Percentiles rank a stretch among this genome's conserved stretches.
Conservation (phyloP, 176 grass and related monocot species). For the Tuctoria greenei region DNA sequence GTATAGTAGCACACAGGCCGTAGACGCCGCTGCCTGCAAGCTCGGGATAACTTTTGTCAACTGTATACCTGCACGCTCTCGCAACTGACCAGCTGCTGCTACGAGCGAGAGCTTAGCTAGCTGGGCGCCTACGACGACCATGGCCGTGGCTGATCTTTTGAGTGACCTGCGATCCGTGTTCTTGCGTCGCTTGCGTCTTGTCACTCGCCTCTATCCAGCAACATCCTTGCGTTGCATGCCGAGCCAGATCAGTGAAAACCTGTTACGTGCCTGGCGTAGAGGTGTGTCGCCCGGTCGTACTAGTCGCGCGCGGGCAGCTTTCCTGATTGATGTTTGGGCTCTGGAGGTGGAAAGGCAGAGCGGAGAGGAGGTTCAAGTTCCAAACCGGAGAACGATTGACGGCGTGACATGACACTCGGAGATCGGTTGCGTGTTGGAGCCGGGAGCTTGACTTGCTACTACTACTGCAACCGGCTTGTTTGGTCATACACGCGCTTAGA, state of each 20-base stretch:
- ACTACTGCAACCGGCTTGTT: neutral
- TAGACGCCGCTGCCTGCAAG: too few relatives aligned
- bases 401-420: neutral
- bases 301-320: too few relatives aligned
- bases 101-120: neutral
- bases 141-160: neutral
- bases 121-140: neutral
- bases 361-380: too few relatives aligned
- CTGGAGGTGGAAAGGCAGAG: too few relatives aligned
- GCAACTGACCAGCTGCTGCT: slow-evolving; percentile 11
- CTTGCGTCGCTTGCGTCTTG: too few relatives aligned
- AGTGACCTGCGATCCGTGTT: neutral
- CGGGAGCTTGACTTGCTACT: neutral
- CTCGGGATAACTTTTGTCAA: neutral
- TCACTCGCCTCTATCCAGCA: too few relatives aligned
- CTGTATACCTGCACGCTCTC: neutral
- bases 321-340: too few relatives aligned
- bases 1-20: too few relatives aligned
- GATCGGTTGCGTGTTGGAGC: neutral
- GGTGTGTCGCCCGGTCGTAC: neutral
- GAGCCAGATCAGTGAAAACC: neutral
- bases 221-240: neutral
- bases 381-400: neutral
- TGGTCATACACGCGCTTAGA: neutral
- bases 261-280: neutral